Evolutionary conservation across 1,139 yeast species (phyloP), one percentile per base, ranked within the genome.

Genomic region (Ogataea hybrid): DNA sequence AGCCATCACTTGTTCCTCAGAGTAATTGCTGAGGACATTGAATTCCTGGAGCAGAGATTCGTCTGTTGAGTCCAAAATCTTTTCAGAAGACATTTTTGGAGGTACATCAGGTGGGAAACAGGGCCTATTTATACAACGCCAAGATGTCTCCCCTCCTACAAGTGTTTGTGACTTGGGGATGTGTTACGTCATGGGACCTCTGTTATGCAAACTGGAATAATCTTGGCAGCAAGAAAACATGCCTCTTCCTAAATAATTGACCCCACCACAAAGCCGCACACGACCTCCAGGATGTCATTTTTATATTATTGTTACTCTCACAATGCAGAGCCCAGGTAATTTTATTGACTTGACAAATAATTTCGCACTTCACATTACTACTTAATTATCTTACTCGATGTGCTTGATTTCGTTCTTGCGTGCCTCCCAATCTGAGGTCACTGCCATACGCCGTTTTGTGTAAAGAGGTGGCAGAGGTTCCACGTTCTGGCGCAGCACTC

Each of bases 1-100:
- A 45, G 70, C 72, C 73, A 79, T 74, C 8, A 80, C 86, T 58
- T 83, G 85, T 23, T 75, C 74, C 50, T 78, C 80, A 18, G 83
- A 62, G 50, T 84, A 79, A 51, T 79, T 84, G 2, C 79, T 64
- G 44, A 84, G 69, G 42, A 84, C 79, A 59, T 84, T 83, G 32
- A 77, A 80, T 28, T 54, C 57, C 22, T 22, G 28, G 9, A 28
- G 41, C 16, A 28, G 12, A 18, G 17, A 18, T 15, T 38, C 41
- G 7, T 20, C 37, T 23, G 41, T 22, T 11, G 36, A 38, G 23
- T 38, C 37, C 9, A 38, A 8, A 11, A 28, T 38, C 28, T 38
- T 38, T 28, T 38, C 41, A 9, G 33, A 28, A 28, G 37, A 28
- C 41, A 38, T 38, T 14, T 11, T 28, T 5, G 12, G 27, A 18